phyloP scores from a whole-genome alignment of 2,329 filamentous ascomycete species.

The Trichoderma sp. region DNA sequence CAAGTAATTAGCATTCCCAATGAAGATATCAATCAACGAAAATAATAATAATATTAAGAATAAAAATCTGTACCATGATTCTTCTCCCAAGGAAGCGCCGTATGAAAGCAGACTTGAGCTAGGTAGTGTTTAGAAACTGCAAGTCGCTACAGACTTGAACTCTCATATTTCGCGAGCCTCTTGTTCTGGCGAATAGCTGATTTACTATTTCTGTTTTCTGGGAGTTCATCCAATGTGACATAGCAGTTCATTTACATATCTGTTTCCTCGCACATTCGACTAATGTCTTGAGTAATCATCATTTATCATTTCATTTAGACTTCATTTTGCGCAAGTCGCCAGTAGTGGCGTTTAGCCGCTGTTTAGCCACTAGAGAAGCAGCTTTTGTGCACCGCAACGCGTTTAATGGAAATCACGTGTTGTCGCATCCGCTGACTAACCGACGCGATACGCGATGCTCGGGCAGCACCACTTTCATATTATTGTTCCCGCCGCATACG shows the following conservation, averaged over 20 bases:
- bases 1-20: neutral
- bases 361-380: neutral
- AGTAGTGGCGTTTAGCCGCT: neutral
- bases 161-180: neutral
- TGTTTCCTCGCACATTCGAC: neutral
- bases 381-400: neutral
- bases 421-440: constrained; percentile 40
- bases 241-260: neutral
- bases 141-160: too few species aligned
- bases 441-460: constrained; percentile 39
- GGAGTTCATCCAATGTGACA: neutral
- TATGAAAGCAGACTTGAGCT: too few species aligned
- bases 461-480: constrained; percentile 10
- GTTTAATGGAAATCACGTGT: constrained; percentile 31
- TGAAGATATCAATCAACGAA: neutral
- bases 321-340: neutral
- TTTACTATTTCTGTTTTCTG: neutral
- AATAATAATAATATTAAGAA: too few species aligned
- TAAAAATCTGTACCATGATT: too few species aligned
- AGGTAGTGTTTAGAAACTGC: too few species aligned
- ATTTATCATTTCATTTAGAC: neutral
- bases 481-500: constrained; percentile 23
- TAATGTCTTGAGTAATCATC: neutral
- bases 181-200: neutral
- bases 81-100: too few species aligned